Percentiles rank a stretch among this genome's conserved stretches.
Evolutionary conservation across 257 asterid genomes (phyloP).

Genomic region (Cordia subcordata): DNA sequence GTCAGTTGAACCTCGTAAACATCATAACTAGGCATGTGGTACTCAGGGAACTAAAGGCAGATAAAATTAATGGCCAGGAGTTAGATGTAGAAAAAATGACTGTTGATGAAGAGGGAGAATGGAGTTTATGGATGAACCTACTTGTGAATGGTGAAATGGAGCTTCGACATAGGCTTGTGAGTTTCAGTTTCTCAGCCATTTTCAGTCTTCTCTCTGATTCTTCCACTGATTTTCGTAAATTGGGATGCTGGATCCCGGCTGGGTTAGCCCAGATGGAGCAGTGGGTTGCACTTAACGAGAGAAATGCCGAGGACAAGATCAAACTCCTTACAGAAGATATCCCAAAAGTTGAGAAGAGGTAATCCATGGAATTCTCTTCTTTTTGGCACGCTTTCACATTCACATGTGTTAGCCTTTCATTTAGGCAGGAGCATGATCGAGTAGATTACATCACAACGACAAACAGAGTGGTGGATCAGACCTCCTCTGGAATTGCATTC

Average conservation of each 20-base stretch:
- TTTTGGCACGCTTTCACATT: no score
- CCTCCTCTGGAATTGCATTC: no score
- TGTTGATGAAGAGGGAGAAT: conserved; percentile 25
- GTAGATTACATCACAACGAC: no score
- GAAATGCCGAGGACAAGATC: conserved; percentile 39
- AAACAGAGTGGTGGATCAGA: no score
- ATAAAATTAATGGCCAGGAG: conserved; percentile 15
- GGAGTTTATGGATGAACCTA: conserved; percentile 52
- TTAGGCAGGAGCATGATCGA: no score
- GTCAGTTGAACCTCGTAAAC: conserved; percentile 71
- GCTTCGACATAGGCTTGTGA: conserved; percentile 67
- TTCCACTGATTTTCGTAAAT: conserved; percentile 13
- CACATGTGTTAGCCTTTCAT: no score
- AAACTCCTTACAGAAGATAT: conserved; percentile 47
- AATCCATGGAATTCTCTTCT: conserved; percentile 7
- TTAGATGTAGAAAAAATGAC: conserved; percentile 28
- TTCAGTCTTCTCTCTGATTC: conserved; percentile 26
- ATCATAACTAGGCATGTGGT: conserved; percentile 57
- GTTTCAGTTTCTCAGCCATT: conserved; percentile 39
- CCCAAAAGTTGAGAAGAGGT: conserved; percentile 54
- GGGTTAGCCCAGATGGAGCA: conserved; percentile 75
- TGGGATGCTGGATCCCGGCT: conserved; percentile 42
- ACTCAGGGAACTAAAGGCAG: conserved; percentile 35
- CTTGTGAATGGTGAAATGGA: conserved; percentile 59
- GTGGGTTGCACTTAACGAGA: conserved; percentile 49